Evolutionary conservation across 805 yeast species (phyloP).

Genomic region (Ogataea methylovora): DNA sequence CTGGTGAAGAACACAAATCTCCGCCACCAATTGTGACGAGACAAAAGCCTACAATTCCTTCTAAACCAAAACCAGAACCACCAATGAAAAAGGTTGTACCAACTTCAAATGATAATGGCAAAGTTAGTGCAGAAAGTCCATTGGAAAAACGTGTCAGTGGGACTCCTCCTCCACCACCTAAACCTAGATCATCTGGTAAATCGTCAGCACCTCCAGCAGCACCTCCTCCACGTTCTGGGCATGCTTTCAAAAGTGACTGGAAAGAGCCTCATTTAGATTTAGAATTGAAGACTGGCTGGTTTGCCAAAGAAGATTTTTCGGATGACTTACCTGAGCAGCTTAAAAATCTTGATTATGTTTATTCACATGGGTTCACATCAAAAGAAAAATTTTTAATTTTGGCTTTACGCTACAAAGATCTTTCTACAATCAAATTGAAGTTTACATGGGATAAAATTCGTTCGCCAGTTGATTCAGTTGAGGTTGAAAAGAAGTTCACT

Average conservation of each 20-base stretch:
- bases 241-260: constrained; percentile 17
- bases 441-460: constrained; percentile 33
- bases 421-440: constrained; percentile 28
- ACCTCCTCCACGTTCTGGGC: constrained; percentile 9
- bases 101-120: constrained; percentile 5
- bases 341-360: constrained; percentile 26
- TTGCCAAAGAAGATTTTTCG: constrained; percentile 22
- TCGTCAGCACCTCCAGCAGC: constrained; percentile 17
- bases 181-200: constrained; percentile 21
- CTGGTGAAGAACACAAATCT: too few species aligned
- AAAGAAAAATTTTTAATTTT: constrained; percentile 24
- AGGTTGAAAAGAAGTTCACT: constrained; percentile 22
- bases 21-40: constrained; percentile 2
- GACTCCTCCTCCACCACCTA: constrained; percentile 28
- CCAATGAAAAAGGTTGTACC: constrained; percentile 1
- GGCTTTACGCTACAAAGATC: constrained; percentile 34
- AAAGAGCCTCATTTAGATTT: constrained; percentile 31
- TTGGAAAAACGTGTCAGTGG: constrained; percentile 2
- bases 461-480: constrained; percentile 15
- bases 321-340: constrained; percentile 30
- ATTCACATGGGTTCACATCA: constrained; percentile 21
- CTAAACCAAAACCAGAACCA: constrained; percentile 9
- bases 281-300: constrained; percentile 41
- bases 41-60: constrained; percentile 1
- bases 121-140: constrained; percentile 9